Percentiles rank a stretch among this genome's conserved stretches.
phyloP scores from a whole-genome alignment of 768 basidiomycete genomes.

The Boletus fagicola region DNA sequence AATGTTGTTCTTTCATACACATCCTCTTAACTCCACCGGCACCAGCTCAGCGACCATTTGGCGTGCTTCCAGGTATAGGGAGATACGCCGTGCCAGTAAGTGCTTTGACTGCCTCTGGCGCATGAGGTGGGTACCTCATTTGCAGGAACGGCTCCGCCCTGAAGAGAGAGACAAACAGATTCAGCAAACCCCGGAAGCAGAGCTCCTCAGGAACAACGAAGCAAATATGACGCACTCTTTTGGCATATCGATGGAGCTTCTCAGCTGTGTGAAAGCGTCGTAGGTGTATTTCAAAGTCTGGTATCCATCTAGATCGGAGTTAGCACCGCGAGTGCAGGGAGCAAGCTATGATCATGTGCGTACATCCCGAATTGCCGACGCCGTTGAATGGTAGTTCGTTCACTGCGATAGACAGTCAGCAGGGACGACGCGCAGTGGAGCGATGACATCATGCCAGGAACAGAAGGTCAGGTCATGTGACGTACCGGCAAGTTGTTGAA shows the following conservation, averaged over 20 bases:
- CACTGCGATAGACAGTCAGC: conserved; percentile 20
- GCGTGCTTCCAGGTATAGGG: conserved; percentile 18
- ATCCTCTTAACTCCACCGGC: not conserved
- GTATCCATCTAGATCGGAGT: conserved; percentile 45
- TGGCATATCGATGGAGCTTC: conserved; percentile 54
- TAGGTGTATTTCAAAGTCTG: conserved; percentile 54
- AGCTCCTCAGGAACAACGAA: not conserved
- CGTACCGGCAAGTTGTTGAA: conserved; percentile 52
- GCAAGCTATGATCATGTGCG: conserved; percentile 20
- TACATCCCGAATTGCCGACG: conserved; percentile 65
- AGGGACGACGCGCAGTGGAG: conserved; percentile 7
- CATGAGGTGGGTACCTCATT: conserved; percentile 26
- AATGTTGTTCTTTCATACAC: not conserved
- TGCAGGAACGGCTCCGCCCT: conserved; percentile 26
- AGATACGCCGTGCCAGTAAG: conserved; percentile 8
- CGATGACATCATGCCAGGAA: conserved; percentile 13
- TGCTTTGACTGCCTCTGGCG: conserved; percentile 14
- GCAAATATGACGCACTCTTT: conserved; percentile 43
- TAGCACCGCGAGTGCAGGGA: not conserved
- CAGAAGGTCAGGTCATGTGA: not conserved
- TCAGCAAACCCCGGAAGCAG: conserved; percentile 3
- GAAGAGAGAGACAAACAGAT: not conserved
- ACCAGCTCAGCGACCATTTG: not conserved
- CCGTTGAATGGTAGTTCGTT: conserved; percentile 50
- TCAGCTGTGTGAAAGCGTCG: conserved; percentile 51